These are phyloP conservation scores for Fallopia convolvulus DNA, from an alignment of 148 eudicot species.

Conservation along the genomic window DNA sequence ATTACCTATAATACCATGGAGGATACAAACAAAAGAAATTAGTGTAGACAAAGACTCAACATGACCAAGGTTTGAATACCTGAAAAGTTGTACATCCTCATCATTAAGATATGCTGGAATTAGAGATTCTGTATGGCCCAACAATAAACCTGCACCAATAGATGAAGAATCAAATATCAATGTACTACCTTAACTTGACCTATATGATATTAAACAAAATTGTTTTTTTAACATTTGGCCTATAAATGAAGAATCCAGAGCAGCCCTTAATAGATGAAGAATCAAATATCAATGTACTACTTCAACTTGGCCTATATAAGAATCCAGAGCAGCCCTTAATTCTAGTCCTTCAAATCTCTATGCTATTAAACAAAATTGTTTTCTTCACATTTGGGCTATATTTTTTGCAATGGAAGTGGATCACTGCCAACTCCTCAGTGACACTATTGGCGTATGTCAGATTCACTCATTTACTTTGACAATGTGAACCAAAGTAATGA, in stretches of 20 bases:
- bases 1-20: not conserved
- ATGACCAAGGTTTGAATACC: conserved; percentile 35
- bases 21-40: not conserved
- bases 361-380: too few relatives aligned
- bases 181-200: too few relatives aligned
- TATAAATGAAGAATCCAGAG: too few relatives aligned
- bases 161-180: conserved; percentile 1
- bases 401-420: not conserved
- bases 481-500: conserved; percentile 1
- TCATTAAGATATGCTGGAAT: conserved; percentile 68
- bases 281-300: too few relatives aligned
- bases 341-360: too few relatives aligned
- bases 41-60: not conserved
- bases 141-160: conserved; percentile 64
- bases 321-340: too few relatives aligned
- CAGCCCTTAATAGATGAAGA: too few relatives aligned
- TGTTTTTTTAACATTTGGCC: too few relatives aligned
- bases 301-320: too few relatives aligned
- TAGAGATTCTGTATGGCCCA: conserved; percentile 86
- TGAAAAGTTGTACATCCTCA: conserved; percentile 90
- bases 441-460: not conserved
- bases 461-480: conserved; percentile 3
- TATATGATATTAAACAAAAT: too few relatives aligned
- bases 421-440: conserved; percentile 1
- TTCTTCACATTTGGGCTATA: not conserved